phyloP scores from a whole-genome alignment of 768 basidiomycete genomes.

The Lactifluus hygrophoroides region DNA sequence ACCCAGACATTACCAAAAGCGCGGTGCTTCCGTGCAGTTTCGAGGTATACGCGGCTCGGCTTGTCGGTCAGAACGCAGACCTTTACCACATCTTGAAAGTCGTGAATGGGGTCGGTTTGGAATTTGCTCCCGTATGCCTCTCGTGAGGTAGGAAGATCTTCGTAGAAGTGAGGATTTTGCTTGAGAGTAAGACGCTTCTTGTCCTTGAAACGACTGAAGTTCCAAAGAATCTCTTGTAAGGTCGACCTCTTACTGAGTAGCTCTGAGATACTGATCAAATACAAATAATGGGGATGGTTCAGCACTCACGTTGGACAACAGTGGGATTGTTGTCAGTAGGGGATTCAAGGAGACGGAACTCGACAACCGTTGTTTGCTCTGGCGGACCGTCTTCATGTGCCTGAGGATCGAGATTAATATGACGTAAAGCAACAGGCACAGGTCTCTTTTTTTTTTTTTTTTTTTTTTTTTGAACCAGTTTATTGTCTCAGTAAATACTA shows the following conservation, averaged over 20 bases:
- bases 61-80: conserved; percentile 7
- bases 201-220: not conserved
- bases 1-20: conserved; percentile 10
- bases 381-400: too few relatives aligned
- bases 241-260: not conserved
- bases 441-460: too few relatives aligned
- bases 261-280: not conserved
- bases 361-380: not conserved
- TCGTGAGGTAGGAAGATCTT: not conserved
- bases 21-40: not conserved
- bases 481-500: too few relatives aligned
- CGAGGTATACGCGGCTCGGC: conserved; percentile 5
- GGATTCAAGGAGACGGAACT: not conserved
- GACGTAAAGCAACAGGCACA: too few relatives aligned
- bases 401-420: too few relatives aligned
- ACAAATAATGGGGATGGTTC: not conserved
- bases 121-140: not conserved
- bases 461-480: too few relatives aligned
- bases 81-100: not conserved
- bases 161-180: conserved; percentile 11
- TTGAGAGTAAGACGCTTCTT: not conserved
- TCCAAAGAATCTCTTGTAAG: not conserved
- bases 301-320: not conserved
- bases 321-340: not conserved
- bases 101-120: not conserved